Percentiles rank a stretch among this genome's conserved stretches.
These are phyloP conservation scores for Rhizopogon vulgaris DNA, from an alignment of 768 basidiomycete species.

Conservation along the genomic window DNA sequence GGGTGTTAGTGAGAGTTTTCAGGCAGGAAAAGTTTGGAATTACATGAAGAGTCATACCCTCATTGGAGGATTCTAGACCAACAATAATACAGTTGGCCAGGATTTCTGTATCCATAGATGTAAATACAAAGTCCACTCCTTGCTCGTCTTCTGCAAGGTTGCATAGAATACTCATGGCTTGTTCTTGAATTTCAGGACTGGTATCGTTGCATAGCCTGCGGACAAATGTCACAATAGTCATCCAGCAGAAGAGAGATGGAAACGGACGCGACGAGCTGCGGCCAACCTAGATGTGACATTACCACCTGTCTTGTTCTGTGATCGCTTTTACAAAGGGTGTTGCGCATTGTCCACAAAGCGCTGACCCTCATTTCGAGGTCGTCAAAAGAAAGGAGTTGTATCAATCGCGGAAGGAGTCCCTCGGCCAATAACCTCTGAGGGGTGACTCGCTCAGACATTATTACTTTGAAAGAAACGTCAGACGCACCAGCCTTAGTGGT, in stretches of 20 bases:
- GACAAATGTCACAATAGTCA: not conserved
- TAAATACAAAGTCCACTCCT: conserved; percentile 57
- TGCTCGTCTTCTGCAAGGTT: conserved; percentile 64
- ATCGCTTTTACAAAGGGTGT: conserved; percentile 61
- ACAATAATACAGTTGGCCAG: conserved; percentile 41
- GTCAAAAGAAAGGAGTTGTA: conserved; percentile 45
- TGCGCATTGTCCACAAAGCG: conserved; percentile 85
- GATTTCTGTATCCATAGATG: conserved; percentile 40
- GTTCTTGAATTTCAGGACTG: conserved; percentile 57
- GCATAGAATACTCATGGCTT: conserved; percentile 58
- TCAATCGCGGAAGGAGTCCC: conserved; percentile 60
- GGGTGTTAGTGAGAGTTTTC: not conserved
- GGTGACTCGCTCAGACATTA: not conserved
- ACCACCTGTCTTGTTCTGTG: conserved; percentile 57
- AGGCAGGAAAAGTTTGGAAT: conserved; percentile 1
- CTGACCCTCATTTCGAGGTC: conserved; percentile 59
- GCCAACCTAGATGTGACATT: conserved; percentile 68
- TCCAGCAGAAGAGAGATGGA: not conserved
- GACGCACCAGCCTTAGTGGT: conserved; percentile 62
- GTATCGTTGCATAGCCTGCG: conserved; percentile 49
- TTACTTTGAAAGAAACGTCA: not conserved
- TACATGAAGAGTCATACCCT: conserved; percentile 52
- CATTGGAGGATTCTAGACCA: conserved; percentile 45
- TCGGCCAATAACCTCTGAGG: conserved; percentile 53
- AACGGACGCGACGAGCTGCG: conserved; percentile 47